Conservation (phyloP, 805 yeast species). For the Hanseniaspora lindneri region DNA sequence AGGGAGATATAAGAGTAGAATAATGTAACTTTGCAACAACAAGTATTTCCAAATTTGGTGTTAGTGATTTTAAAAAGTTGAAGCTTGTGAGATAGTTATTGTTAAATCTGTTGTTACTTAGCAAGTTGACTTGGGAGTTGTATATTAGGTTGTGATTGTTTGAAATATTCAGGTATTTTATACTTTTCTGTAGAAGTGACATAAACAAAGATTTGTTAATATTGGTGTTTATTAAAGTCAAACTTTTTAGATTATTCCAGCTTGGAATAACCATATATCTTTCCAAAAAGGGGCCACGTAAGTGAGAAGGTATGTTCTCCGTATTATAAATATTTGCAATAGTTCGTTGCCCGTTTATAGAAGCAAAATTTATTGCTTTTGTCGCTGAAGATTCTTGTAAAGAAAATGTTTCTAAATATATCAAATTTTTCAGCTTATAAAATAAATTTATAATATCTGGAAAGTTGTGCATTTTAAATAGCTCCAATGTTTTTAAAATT, state of each 20-base stretch:
- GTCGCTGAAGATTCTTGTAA: constrained; percentile 1
- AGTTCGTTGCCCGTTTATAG: not conserved
- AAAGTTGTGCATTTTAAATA: not conserved
- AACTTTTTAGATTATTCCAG: constrained; percentile 6
- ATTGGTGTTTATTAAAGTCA: constrained; percentile 9
- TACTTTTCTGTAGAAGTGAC: not conserved
- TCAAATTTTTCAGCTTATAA: not conserved
- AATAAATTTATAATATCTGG: constrained; percentile 1
- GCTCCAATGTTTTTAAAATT: not conserved
- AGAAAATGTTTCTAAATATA: constrained; percentile 6
- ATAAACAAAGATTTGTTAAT: constrained; percentile 5
- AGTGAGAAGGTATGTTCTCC: not conserved
- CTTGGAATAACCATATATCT: constrained; percentile 5
- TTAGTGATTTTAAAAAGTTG: not conserved
- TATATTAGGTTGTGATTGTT: constrained; percentile 9
- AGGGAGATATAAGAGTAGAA: not conserved
- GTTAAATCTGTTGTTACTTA: not conserved
- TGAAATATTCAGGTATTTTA: constrained; percentile 2
- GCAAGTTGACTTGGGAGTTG: not conserved
- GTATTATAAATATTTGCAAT: constrained; percentile 4
- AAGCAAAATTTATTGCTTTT: not conserved
- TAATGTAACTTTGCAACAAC: constrained; percentile 9
- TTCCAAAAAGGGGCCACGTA: not conserved
- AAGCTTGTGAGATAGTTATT: not conserved
- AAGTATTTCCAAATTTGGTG: constrained; percentile 1